Evolutionary conservation across 139 green algal species (phyloP).

Genomic region (Chlorella sp.): DNA sequence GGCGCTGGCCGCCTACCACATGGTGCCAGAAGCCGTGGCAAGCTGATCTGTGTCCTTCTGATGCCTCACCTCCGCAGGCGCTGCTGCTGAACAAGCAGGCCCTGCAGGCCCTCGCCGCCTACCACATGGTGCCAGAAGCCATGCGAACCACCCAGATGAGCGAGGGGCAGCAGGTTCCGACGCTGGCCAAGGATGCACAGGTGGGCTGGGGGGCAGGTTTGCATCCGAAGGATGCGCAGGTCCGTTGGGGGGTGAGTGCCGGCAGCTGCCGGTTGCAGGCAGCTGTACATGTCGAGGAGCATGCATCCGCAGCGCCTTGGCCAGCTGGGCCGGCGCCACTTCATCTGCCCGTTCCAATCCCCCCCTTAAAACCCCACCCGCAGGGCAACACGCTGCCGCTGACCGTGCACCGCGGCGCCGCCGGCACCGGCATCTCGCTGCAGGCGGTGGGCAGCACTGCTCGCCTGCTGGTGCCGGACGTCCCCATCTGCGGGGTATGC

Average conservation of each 20-base stretch:
- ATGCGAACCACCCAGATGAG: neutral
- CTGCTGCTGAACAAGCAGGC: slow-evolving; percentile 12
- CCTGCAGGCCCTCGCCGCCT: slow-evolving; percentile 2
- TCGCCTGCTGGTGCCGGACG: neutral
- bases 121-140: neutral
- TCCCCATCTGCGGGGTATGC: slow-evolving; percentile 12
- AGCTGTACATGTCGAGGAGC: neutral
- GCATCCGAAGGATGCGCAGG: no score
- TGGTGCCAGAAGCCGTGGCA: neutral
- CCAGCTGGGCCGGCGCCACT: neutral
- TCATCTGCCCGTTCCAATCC: neutral
- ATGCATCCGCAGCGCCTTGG: neutral
- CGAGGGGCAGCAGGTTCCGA: neutral
- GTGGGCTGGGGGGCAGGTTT: neutral
- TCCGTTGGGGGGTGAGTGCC: neutral
- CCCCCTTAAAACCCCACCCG: neutral
- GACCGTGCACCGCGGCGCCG: neutral
- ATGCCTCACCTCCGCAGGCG: neutral
- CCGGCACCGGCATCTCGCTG: neutral
- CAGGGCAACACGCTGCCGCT: slow-evolving; percentile 10
- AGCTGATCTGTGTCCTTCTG: no score
- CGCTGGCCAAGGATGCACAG: slow-evolving; percentile 10
- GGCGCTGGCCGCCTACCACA: slow-evolving; percentile 21
- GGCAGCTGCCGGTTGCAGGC: neutral
- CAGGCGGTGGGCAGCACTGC: neutral